A percentile compares a stretch with the other conserved stretches of the same genome.
Evolutionary conservation across 2,329 filamentous ascomycete genomes (phyloP).

Genomic region (Xylaria sp.): DNA sequence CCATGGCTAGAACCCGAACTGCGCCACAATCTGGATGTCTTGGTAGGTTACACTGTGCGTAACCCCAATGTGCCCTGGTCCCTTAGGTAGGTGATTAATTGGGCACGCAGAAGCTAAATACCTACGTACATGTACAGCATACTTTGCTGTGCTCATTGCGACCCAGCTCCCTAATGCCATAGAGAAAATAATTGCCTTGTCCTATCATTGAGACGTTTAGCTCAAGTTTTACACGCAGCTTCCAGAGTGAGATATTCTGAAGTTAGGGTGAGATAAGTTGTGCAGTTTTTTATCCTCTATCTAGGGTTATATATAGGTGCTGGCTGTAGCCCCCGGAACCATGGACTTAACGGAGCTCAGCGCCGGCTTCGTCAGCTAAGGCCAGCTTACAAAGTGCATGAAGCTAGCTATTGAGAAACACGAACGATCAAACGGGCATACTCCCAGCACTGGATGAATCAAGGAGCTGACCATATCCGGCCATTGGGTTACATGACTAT

Average conservation of each 20-base stretch:
- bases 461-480: background rate
- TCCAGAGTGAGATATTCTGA: background rate
- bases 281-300: background rate
- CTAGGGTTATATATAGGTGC: background rate
- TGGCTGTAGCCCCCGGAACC: background rate
- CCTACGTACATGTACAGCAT: no score
- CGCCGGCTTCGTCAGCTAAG: conserved; percentile 9
- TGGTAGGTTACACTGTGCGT: conserved; percentile 13
- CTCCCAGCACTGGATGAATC: background rate
- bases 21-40: conserved; percentile 20
- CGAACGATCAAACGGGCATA: background rate
- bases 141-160: no score
- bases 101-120: no score
- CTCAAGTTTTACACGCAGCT: background rate
- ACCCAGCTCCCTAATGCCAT: no score
- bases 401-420: background rate
- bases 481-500: background rate
- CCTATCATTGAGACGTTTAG: background rate
- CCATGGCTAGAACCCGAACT: conserved; percentile 5
- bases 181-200: no score
- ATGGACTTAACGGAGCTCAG: conserved; percentile 32
- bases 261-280: no score
- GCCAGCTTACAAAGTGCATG: conserved; percentile 14
- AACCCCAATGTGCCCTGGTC: background rate
- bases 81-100: no score